Evolutionary conservation across 2,329 filamentous ascomycete genomes (phyloP).

Genomic region (Chaetomium sp.): DNA sequence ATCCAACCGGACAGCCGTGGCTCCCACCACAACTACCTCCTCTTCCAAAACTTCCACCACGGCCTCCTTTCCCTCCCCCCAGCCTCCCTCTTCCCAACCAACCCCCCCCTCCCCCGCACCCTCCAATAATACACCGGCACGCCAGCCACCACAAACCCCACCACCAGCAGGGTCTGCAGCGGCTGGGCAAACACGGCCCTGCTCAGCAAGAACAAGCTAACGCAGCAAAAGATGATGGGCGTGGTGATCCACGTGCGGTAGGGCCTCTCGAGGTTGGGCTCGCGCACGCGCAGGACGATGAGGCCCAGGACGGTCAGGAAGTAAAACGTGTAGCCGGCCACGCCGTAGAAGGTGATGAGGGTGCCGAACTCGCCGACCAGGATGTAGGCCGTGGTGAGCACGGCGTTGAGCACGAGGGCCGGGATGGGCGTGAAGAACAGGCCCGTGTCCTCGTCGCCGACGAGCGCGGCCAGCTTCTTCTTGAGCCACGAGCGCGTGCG

Average conservation of each 20-base stretch:
- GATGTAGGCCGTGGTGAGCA: slow-evolving; percentile 75
- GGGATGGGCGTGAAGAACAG: slow-evolving; percentile 94
- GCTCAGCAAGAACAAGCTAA: slow-evolving; percentile 87
- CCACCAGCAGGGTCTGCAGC: slow-evolving; percentile 82
- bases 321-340: slow-evolving; percentile 96
- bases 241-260: slow-evolving; percentile 97
- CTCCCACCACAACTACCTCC: neutral
- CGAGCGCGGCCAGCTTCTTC: slow-evolving; percentile 60
- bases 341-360: slow-evolving; percentile 93
- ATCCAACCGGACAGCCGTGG: neutral
- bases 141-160: slow-evolving; percentile 80
- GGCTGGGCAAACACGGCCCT: slow-evolving; percentile 89
- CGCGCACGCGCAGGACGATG: slow-evolving; percentile 83
- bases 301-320: slow-evolving; percentile 92
- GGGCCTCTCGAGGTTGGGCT: slow-evolving; percentile 84
- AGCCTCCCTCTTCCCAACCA: slow-evolving; percentile 46
- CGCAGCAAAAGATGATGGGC: slow-evolving; percentile 97
- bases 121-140: slow-evolving; percentile 89
- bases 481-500: slow-evolving; percentile 59
- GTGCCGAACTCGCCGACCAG: slow-evolving; percentile 87
- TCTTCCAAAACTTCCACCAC: slow-evolving; percentile 62
- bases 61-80: slow-evolving; percentile 41
- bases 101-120: slow-evolving; percentile 59
- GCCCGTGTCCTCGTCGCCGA: slow-evolving; percentile 76
- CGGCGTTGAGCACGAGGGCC: slow-evolving; percentile 79